Evolutionary conservation across 352 stramenopile species (phyloP).

Genomic region (Globisporangium sylvaticum): DNA sequence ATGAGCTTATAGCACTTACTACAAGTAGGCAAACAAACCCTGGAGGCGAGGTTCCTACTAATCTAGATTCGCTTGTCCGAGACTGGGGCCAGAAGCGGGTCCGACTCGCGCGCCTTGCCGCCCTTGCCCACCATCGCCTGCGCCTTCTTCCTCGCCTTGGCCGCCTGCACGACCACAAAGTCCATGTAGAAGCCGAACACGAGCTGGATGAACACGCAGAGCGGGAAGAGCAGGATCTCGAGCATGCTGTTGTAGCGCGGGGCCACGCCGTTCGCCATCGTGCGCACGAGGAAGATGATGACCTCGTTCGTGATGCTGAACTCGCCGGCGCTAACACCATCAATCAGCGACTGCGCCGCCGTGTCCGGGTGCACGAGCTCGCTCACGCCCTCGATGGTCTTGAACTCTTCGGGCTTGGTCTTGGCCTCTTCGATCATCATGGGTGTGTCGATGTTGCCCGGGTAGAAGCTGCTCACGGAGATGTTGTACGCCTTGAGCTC

Average conservation of each 20-base stretch:
- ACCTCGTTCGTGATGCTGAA: constrained; percentile 82
- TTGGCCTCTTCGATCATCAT: constrained; percentile 83
- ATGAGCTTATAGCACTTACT: no score
- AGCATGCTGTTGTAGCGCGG: constrained; percentile 68
- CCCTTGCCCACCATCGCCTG: no score
- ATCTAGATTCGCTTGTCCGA: no score
- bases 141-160: no score
- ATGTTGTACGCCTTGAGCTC: constrained; percentile 75
- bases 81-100: no score
- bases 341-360: constrained; percentile 63
- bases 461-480: constrained; percentile 71
- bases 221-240: constrained; percentile 63
- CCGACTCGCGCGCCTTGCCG: no score
- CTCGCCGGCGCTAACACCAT: constrained; percentile 56
- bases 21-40: no score
- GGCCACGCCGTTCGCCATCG: constrained; percentile 71
- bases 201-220: constrained; percentile 63
- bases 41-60: no score
- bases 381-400: constrained; percentile 65
- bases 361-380: constrained; percentile 45
- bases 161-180: no score
- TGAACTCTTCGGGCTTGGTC: constrained; percentile 69
- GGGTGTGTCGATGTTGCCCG: constrained; percentile 85
- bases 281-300: constrained; percentile 65
- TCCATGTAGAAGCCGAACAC: no score